Base-by-base conservation (phyloP, 2,329 filamentous ascomycete genomes). In the Berkeleyomyces basicola region DNA sequence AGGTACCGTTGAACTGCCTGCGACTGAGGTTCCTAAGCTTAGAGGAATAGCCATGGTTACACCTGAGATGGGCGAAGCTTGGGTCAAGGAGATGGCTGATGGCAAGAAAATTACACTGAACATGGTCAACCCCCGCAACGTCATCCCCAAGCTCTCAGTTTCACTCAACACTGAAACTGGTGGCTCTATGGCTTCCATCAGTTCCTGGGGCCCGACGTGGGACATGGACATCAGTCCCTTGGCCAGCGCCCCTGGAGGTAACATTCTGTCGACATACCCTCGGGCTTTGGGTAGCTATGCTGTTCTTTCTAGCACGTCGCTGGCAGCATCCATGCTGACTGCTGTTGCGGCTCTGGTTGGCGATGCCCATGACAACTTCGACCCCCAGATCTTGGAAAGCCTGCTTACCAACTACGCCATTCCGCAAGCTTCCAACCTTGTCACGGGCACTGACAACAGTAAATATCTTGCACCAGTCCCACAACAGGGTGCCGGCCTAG, bases 121-220 rank as follows among this genome's bases (percentile, higher is more conserved):
- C 57, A 77, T 82, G 73, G 69, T 70, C 0, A 74, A 77, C 62
- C 73, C 75, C 0, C 53, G 67, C 0, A 72, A 73, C 3, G 72
- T 74, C 36, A 68, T 69, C 59, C 70, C 72, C 33, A 67, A 78
- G n/a, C 65, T 67, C 39, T 67, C 71, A 51, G 64, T 67, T 42
- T 44, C 43, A 6, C 10, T 33, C 59, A 81, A 82, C 70, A 71
- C 69, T 1, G 60, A 67, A 0, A 78, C 76, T 0, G 79, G 77
- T 1, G 82, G 82, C 5, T 78, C 76, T 53, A 68, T 79, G 42
- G 82, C 77, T 67, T 70, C 70, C 4, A 83, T 74, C 69, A 81
- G 78, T 49, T 79, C 77, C 4, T 85, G 82, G 82, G 82, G 82
- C 6, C 82, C 82, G 1, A 82, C 78, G 2, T 84, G 76, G 69